Evolutionary conservation across 148 eudicot genomes (phyloP).

Genomic region (Silene conica): DNA sequence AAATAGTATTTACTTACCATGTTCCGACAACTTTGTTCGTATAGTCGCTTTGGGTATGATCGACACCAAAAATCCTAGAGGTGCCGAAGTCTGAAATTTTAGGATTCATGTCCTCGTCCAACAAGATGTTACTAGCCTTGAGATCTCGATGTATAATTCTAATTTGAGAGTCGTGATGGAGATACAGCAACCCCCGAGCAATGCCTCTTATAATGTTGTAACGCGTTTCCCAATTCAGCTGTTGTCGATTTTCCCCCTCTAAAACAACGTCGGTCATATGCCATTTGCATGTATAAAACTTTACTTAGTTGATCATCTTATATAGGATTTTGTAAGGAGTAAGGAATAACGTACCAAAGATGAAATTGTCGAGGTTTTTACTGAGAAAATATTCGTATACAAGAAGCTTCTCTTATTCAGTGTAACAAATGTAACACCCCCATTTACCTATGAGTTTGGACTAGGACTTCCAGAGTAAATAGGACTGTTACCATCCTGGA

Average conservation of each 20-base stretch:
- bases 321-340: not conserved
- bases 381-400: conserved; percentile 30
- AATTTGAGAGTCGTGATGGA: conserved; percentile 32
- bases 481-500: no score
- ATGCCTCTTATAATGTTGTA: conserved; percentile 30
- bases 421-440: no score
- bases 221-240: conserved; percentile 26
- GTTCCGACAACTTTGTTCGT: conserved; percentile 33
- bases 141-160: conserved; percentile 33
- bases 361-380: conserved; percentile 31
- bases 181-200: conserved; percentile 31
- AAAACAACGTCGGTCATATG: no score
- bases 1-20: conserved; percentile 15
- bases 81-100: conserved; percentile 38
- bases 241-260: conserved; percentile 16
- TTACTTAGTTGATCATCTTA: no score
- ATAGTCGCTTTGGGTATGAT: conserved; percentile 22
- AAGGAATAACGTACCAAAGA: conserved; percentile 19
- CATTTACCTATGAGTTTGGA: no score
- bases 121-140: conserved; percentile 30
- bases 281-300: no score
- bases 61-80: conserved; percentile 32
- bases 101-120: conserved; percentile 29
- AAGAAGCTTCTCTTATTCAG: conserved; percentile 26
- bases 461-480: no score